Evolutionary conservation across 805 yeast genomes (phyloP), one percentile per base, ranked within the genome.

Genomic region (Kuraishia ogatae): DNA sequence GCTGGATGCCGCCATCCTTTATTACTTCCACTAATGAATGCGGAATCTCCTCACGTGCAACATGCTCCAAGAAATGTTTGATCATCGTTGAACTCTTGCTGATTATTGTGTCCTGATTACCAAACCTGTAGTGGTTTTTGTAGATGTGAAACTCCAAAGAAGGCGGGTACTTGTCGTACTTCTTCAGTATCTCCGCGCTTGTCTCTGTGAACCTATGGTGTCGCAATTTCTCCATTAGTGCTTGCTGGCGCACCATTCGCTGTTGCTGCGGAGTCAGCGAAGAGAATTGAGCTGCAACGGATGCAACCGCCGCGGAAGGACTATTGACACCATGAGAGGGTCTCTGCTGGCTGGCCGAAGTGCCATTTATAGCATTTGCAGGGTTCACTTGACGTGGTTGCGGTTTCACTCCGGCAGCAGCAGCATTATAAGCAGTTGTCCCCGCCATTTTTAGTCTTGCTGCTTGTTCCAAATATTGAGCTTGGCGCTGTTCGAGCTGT

Each of bases 81-180:
- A 89, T 81, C 65, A 88, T 80, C 17, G 89, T 86, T 57, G 89
- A 87, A 62, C 80, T 80, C 64, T 87, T 87, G 6, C 96, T 91
- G 48, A 94, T 87, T 52, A 88, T 80, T 7, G 96, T 90, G 62
- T 92, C 97, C 64, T 78, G 93, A 60, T 88, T 89, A 59, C 96
- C 96, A 72, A 93, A 92, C 58, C 96, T 80, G 68, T 84, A 93
- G 70, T 92, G 96, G 55, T 89, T 90, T 62, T 90, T 94, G 69
- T 89, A 92, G 23, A 93, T 90, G 64, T 93, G 97, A 63, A 93
- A 85, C 60, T 84, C 96, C 57, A 93, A 71, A 47, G 96, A 87
- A 7, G 97, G 87, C 10, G 93, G 87, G 58, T 80, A 80, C 55
- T 82, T 81, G 60, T 85, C 84, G 66, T 85, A 92, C 67, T 91